These are phyloP conservation scores for Phytopythium litorale DNA, from an alignment of 352 stramenopile genomes.

Conservation along the genomic window DNA sequence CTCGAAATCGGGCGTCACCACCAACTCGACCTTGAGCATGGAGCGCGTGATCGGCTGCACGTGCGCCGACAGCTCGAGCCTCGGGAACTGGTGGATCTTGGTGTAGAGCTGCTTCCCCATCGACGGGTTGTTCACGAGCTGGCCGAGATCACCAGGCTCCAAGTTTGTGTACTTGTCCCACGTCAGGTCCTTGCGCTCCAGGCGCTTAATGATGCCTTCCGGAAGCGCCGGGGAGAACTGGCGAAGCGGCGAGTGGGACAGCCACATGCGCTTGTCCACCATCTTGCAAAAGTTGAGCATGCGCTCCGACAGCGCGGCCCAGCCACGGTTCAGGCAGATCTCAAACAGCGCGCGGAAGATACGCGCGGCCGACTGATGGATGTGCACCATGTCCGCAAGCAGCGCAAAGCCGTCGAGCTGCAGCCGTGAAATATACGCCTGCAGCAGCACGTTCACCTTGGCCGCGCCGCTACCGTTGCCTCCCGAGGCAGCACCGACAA, in stretches of 20 bases:
- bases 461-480: constrained; percentile 52
- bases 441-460: constrained; percentile 99
- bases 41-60: constrained; percentile 98
- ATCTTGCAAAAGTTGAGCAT: constrained; percentile 98
- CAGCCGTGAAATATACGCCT: constrained; percentile 98
- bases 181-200: constrained; percentile 99
- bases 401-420: constrained; percentile 98
- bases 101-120: constrained; percentile 98
- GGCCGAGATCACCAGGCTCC: constrained; percentile 95
- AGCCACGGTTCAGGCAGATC: constrained; percentile 95
- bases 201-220: constrained; percentile 94
- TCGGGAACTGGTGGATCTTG: constrained; percentile 98
- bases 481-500: constrained; percentile 32
- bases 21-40: constrained; percentile 96
- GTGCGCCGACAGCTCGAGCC: constrained; percentile 94
- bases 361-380: constrained; percentile 97
- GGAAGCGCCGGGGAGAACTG: constrained; percentile 94
- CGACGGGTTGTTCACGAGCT: constrained; percentile 97
- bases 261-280: constrained; percentile 98
- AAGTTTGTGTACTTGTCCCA: constrained; percentile 98
- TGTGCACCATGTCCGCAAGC: constrained; percentile 98
- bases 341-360: constrained; percentile 99
- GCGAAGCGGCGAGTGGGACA: constrained; percentile 95
- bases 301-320: constrained; percentile 93
- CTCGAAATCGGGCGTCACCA: constrained; percentile 96